phyloP scores from a whole-genome alignment of 768 basidiomycete species.

The Daedaleopsis sinensis region DNA sequence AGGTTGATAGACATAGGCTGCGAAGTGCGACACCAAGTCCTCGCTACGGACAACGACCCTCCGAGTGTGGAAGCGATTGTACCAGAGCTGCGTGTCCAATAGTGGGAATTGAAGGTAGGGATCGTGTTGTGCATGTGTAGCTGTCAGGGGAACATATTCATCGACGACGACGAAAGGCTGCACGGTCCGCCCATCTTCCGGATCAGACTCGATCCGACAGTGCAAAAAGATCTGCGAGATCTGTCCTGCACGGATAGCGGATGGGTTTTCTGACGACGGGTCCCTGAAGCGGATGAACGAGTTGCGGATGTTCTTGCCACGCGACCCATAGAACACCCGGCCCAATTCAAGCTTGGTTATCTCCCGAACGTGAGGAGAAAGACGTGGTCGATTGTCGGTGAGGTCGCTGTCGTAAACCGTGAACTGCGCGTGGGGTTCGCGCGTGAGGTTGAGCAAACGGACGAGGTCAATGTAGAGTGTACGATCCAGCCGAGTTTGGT shows the following conservation, averaged over 20 bases:
- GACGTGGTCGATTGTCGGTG: neutral
- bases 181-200: neutral
- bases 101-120: neutral
- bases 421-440: too few species aligned
- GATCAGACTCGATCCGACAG: neutral
- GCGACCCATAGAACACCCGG: neutral
- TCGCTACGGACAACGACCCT: neutral
- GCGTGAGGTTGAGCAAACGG: too few species aligned
- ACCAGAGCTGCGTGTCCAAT: neutral
- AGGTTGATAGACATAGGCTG: neutral
- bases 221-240: slow-evolving; percentile 2
- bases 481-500: too few species aligned
- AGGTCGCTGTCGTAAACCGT: too few species aligned
- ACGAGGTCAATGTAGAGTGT: too few species aligned
- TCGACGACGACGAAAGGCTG: neutral
- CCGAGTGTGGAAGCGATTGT: neutral
- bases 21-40: neutral
- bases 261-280: neutral
- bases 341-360: neutral
- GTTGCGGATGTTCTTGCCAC: neutral
- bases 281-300: slow-evolving; percentile 6
- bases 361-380: neutral
- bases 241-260: neutral
- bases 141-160: neutral
- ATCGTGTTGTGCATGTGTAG: neutral